Conservation (phyloP, 1,139 yeast species). For the Pichia sp. region DNA sequence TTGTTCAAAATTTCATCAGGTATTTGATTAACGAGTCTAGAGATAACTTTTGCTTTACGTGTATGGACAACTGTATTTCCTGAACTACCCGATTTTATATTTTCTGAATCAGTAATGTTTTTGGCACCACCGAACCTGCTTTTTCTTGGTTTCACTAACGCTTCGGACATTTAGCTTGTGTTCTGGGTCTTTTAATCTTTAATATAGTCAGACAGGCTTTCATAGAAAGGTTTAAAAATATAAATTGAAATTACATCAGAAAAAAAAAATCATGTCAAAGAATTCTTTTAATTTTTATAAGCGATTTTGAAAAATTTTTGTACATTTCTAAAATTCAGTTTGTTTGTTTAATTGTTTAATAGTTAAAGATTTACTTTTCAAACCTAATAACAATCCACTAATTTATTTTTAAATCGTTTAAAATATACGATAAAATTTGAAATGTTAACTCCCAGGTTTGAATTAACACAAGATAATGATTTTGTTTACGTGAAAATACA, state of each 20-base stretch:
- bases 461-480: conserved; percentile 69
- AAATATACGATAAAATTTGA: not conserved
- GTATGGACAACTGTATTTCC: conserved; percentile 25
- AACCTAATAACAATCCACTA: too few species aligned
- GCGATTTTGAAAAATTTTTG: too few species aligned
- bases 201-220: not conserved
- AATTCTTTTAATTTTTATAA: too few species aligned
- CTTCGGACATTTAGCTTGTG: conserved; percentile 6
- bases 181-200: too few species aligned
- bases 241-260: too few species aligned
- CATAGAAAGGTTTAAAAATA: too few species aligned
- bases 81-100: not conserved
- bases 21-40: conserved; percentile 76
- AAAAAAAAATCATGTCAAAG: too few species aligned
- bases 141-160: conserved; percentile 9
- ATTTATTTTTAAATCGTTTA: not conserved
- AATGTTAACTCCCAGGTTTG: conserved; percentile 87
- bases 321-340: too few species aligned
- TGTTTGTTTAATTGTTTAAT: too few species aligned
- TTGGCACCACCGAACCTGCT: conserved; percentile 24
- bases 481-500: conserved; percentile 53
- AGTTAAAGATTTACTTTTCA: too few species aligned
- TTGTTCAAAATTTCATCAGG: conserved; percentile 81
- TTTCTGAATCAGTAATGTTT: conserved; percentile 1
- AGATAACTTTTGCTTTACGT: conserved; percentile 34